These are phyloP conservation scores for Pisolithus tinctorius DNA, from an alignment of 768 basidiomycete species.

Conservation along the genomic window DNA sequence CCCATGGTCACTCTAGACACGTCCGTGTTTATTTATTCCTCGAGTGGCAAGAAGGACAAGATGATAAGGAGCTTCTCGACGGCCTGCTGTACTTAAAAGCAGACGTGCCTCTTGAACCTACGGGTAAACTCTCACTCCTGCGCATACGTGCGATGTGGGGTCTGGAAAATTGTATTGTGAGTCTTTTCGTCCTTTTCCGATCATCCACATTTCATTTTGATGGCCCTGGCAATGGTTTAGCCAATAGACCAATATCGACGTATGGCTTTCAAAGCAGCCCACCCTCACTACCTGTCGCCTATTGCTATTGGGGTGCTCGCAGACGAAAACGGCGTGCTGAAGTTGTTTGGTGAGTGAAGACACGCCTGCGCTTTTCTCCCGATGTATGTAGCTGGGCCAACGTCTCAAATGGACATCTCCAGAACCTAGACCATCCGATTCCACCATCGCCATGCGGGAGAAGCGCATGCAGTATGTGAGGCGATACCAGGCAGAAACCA, in stretches of 20 bases:
- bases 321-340: constrained; percentile 19
- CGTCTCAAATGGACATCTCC: neutral
- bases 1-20: constrained; percentile 9
- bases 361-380: neutral
- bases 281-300: constrained; percentile 22
- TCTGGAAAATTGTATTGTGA: constrained; percentile 18
- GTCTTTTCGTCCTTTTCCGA: neutral
- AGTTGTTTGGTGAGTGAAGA: constrained; percentile 18
- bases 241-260: constrained; percentile 18
- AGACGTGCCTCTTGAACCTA: constrained; percentile 20
- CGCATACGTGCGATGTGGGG: constrained; percentile 18
- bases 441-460: constrained; percentile 15
- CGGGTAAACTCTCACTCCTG: constrained; percentile 13
- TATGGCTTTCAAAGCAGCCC: constrained; percentile 11
- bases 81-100: constrained; percentile 19
- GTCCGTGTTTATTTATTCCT: constrained; percentile 27
- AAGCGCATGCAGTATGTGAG: constrained; percentile 20
- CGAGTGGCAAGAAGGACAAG: constrained; percentile 22
- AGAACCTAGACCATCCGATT: constrained; percentile 24
- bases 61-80: constrained; percentile 24
- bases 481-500: constrained; percentile 1
- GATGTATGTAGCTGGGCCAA: too few species aligned
- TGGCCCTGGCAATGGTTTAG: neutral
- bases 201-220: neutral
- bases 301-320: constrained; percentile 21